These are phyloP conservation scores for Delitschia confertaspora DNA, from an alignment of 495 filamentous ascomycete genomes.

Conservation along the genomic window DNA sequence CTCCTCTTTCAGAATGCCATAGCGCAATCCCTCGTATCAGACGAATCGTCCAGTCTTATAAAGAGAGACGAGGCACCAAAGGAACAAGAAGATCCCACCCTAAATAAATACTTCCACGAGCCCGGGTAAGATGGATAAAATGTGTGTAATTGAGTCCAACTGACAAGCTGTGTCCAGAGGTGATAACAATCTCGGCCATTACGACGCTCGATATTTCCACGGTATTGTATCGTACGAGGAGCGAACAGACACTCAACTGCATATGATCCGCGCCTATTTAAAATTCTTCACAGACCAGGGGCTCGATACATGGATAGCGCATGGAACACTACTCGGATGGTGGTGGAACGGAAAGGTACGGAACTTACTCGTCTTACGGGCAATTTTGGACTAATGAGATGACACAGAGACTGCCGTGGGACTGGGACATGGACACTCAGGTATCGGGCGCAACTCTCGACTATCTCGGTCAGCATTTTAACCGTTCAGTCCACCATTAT, in stretches of 20 bases:
- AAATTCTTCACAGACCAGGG: conserved; percentile 52
- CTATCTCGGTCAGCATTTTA: conserved; percentile 54
- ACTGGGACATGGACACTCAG: conserved; percentile 82
- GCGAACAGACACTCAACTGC: conserved; percentile 52
- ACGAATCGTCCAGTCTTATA: too few species aligned
- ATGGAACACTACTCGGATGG: conserved; percentile 81
- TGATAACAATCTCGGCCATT: conserved; percentile 53
- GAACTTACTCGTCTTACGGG: neutral
- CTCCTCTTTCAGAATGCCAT: too few species aligned
- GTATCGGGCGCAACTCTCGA: conserved; percentile 54
- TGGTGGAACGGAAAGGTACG: conserved; percentile 75
- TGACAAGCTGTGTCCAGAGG: conserved; percentile 32
- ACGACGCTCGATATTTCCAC: conserved; percentile 62
- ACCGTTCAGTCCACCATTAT: conserved; percentile 57
- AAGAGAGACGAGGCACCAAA: neutral
- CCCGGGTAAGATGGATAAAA: conserved; percentile 11
- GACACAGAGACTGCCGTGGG: conserved; percentile 68
- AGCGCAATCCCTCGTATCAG: too few species aligned
- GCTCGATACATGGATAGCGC: conserved; percentile 78
- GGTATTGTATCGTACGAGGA: conserved; percentile 52
- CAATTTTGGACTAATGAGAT: neutral
- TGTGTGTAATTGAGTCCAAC: conserved; percentile 5
- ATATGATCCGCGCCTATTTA: conserved; percentile 68
- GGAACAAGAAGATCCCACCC: conserved; percentile 1
- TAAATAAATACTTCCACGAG: conserved; percentile 27